phyloP scores from a whole-genome alignment of 169 alveolate species.

The Plasmodium reichenowi region DNA sequence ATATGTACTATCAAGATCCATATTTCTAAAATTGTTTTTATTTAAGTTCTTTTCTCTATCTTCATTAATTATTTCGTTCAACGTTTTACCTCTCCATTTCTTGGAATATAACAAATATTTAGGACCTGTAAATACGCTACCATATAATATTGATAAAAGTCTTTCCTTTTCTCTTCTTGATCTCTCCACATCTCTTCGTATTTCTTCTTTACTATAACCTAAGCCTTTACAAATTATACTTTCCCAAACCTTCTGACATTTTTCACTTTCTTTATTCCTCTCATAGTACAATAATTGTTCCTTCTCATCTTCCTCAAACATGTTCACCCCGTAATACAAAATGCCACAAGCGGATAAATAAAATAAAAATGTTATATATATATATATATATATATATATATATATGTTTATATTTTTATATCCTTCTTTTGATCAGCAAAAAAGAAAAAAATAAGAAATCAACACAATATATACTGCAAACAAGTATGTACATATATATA shows the following conservation, averaged over 20 bases:
- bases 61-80: slow-evolving; percentile 70
- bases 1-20: slow-evolving; percentile 22
- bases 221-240: slow-evolving; percentile 29
- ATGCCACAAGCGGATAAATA: not conserved
- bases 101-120: slow-evolving; percentile 47
- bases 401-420: no score
- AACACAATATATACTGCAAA: no score
- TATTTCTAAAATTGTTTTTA: slow-evolving; percentile 39
- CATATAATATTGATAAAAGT: slow-evolving; percentile 43
- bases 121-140: slow-evolving; percentile 57
- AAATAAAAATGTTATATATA: not conserved
- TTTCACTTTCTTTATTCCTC: slow-evolving; percentile 30
- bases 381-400: not conserved
- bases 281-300: not conserved
- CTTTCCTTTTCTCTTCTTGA: slow-evolving; percentile 64
- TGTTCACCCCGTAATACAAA: not conserved
- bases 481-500: no score
- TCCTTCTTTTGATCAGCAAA: no score
- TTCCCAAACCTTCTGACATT: slow-evolving; percentile 49
- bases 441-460: no score
- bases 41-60: slow-evolving; percentile 35
- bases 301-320: slow-evolving; percentile 16
- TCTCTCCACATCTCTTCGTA: slow-evolving; percentile 23
- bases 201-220: slow-evolving; percentile 61
- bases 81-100: slow-evolving; percentile 73